Evolutionary conservation across 148 eudicot genomes (phyloP), one percentile per base, ranked within the genome.

Genomic region (Arctostaphylos glauca): DNA sequence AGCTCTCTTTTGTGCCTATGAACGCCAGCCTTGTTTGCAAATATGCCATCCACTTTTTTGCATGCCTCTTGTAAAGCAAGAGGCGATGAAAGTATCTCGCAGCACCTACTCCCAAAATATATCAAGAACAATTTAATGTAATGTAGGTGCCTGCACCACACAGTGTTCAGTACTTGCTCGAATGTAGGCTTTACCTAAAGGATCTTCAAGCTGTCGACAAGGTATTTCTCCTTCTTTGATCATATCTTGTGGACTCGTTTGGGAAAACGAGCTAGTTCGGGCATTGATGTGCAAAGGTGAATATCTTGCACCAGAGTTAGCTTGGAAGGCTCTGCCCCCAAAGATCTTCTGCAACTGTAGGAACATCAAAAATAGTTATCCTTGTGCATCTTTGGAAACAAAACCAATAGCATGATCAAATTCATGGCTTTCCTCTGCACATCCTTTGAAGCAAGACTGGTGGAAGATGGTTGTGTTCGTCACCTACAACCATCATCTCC

Each of bases 211-310:
- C 58, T 74, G 55, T 6, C 54, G 31, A 74, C 50, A 9, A 82
- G 21, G 31, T 82, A 71, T 18, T 53, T 62, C 7, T 15, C n/a
- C 31, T 82, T 72, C 21, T 5, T 47, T 31, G 72, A 18, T 52
- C 75, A 48, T 64, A 77, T 23, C 79, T 46, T 43, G 41, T 50
- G 0, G 15, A 53, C 38, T 6, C 60, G 67, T 74, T 55, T 56
- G 10, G 64, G 52, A 6, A 80, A 47, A 53, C 76, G 50, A 2
- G 9, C 19, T 3, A 19, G 16, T 3, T 60, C 76, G 0, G 84
- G 80, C 46, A 46, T 12, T 23, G 53, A 41, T 71, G 55, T 49
- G 74, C 77, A 18, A 72, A 74, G 79, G 41, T 52, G 79, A 7
- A 82, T 55, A 9, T 74, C 79, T 21, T 74, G 77, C 21, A 6